Percentiles rank a stretch among this genome's conserved stretches.
Conservation (phyloP, 2,329 filamentous ascomycete genomes). For the Amylocarpus encephaloides region DNA sequence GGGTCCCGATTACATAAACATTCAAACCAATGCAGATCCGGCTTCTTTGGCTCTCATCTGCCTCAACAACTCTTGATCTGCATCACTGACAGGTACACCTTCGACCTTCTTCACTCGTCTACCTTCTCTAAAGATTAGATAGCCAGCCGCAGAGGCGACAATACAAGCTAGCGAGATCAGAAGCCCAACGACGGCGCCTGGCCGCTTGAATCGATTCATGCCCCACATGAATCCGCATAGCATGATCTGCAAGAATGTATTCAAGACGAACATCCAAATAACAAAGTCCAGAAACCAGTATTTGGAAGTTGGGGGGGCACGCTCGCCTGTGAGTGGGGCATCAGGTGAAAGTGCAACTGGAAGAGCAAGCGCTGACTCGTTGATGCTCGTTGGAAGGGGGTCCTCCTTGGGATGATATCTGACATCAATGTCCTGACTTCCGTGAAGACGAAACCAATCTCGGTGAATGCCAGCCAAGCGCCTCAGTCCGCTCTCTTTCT, state of each 20-base stretch:
- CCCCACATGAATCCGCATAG: slow-evolving; percentile 81
- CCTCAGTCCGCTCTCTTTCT: slow-evolving; percentile 12
- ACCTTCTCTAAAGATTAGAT: slow-evolving; percentile 19
- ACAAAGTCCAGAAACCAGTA: slow-evolving; percentile 72
- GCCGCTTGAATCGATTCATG: slow-evolving; percentile 46
- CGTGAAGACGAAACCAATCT: slow-evolving; percentile 65
- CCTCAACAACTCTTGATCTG: slow-evolving; percentile 29
- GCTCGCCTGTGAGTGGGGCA: slow-evolving; percentile 59
- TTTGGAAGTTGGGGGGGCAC: slow-evolving; percentile 53
- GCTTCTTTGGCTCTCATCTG: slow-evolving; percentile 18
- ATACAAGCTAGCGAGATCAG: slow-evolving; percentile 20
- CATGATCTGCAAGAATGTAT: slow-evolving; percentile 67
- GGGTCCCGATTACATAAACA: background rate
- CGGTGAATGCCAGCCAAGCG: slow-evolving; percentile 58
- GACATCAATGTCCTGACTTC: slow-evolving; percentile 47
- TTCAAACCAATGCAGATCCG: background rate
- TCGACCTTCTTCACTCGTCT: slow-evolving; percentile 22
- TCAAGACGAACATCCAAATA: slow-evolving; percentile 68
- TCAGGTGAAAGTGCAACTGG: slow-evolving; percentile 54
- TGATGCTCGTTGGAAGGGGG: slow-evolving; percentile 33
- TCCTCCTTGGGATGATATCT: slow-evolving; percentile 28
- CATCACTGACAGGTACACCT: slow-evolving; percentile 18
- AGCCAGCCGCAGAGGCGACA: slow-evolving; percentile 16
- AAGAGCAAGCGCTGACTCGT: slow-evolving; percentile 50
- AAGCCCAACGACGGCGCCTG: slow-evolving; percentile 13